Evolutionary conservation across 768 basidiomycete genomes (phyloP).

Genomic region (Lactarius sp.): DNA sequence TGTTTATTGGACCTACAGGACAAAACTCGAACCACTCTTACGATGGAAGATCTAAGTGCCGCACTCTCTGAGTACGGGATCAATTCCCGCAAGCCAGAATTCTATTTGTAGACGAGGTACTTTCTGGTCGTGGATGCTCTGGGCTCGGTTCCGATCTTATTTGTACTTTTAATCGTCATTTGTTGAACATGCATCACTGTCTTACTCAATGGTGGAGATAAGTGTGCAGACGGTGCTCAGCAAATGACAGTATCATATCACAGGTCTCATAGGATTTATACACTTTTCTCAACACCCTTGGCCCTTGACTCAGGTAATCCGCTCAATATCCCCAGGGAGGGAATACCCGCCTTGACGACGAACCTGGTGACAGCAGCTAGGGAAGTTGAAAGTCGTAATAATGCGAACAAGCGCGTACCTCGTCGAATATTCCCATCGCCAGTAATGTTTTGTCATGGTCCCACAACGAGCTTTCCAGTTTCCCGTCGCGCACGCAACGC

Average conservation of each 20-base stretch:
- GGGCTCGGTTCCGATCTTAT: slow-evolving; percentile 11
- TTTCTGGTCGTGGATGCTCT: slow-evolving; percentile 12
- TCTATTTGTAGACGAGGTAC: slow-evolving; percentile 56
- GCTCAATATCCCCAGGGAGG: slow-evolving; percentile 61
- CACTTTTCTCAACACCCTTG: not conserved
- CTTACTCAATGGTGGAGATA: slow-evolving; percentile 1
- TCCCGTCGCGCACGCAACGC: slow-evolving; percentile 66
- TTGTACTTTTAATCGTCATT: slow-evolving; percentile 20
- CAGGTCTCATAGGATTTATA: not conserved
- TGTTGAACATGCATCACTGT: slow-evolving; percentile 13
- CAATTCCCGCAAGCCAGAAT: slow-evolving; percentile 89
- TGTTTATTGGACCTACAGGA: slow-evolving; percentile 45
- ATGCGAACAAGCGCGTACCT: slow-evolving; percentile 41
- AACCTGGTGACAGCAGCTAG: slow-evolving; percentile 37
- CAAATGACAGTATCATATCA: not conserved
- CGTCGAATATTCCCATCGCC: slow-evolving; percentile 82
- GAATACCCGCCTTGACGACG: slow-evolving; percentile 62
- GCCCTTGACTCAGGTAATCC: slow-evolving; percentile 32
- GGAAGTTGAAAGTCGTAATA: not conserved
- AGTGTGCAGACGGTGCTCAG: not conserved
- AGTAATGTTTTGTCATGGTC: slow-evolving; percentile 73
- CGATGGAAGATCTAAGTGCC: slow-evolving; percentile 94
- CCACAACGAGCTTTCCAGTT: slow-evolving; percentile 70
- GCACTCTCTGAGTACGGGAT: slow-evolving; percentile 97
- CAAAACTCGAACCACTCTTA: slow-evolving; percentile 88